Base-by-base conservation (phyloP, 495 filamentous ascomycete species). In the Acidiella bohemica region DNA sequence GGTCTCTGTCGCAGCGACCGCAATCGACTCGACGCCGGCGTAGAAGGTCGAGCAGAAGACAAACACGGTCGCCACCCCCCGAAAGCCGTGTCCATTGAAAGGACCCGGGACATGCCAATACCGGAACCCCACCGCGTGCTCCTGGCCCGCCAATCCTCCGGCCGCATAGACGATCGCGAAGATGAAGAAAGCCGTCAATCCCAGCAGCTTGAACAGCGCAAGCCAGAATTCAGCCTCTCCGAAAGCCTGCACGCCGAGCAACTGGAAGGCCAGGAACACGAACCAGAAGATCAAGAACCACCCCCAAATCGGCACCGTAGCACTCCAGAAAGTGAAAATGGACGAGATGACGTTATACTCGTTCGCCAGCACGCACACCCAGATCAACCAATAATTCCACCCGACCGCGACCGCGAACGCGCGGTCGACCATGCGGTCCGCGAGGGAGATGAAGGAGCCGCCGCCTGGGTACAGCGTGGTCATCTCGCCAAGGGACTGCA, bases 21-120 rank as follows among this genome's bases (percentile, higher is more conserved):
- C 79, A 6, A 84, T 71, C 31, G 78, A 68, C 49, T 84, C 80
- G 8, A 75, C 75, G n/a, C 80, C 80, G 31, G 78, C 78, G 56
- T 83, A 83, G 36, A 81, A 73, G 27, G 80, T 81, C 18, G 67
- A 72, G 46, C 77, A 78, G 51, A 79, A 73, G 44, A 76, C 73
- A 32, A 75, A 72, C 31, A 69, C 67, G 14, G 66, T 64, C 4
- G 71, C 67, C 11, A 73, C 66, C 32, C 72, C 71, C 25, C 72
- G 72, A 23, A 57, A 55, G 16, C 46, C 47, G 30, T 76, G 54
- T 0, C 67, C 65, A 24, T 49, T 49, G 49, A 83, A 83, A 2
- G 80, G 68, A 11, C 80, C 80, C 0, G 79, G 79, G 46, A 78
- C 53, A 28, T 69, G 63, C 80, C 80, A 83, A 23, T 53, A 53